phyloP scores from a whole-genome alignment of 495 filamentous ascomycete genomes.

The Tirmania nivea region DNA sequence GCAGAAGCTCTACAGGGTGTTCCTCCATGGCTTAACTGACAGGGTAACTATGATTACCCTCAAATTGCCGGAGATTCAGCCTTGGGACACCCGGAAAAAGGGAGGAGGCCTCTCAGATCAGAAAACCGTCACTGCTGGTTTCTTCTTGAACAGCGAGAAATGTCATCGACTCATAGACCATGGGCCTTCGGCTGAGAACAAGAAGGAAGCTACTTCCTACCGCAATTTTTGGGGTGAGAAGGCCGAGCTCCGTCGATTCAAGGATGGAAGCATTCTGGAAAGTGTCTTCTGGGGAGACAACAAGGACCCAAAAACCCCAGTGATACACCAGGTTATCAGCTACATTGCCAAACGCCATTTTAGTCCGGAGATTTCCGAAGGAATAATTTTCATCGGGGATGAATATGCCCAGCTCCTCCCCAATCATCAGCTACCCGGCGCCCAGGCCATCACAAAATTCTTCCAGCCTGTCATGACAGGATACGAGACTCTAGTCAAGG shows the following conservation, averaged over 20 bases:
- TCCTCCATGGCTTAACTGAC: conserved; percentile 51
- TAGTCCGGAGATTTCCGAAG: conserved; percentile 26
- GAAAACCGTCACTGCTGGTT: conserved; percentile 25
- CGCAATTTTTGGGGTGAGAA: conserved; percentile 60
- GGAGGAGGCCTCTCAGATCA: neutral
- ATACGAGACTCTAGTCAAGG: conserved; percentile 48
- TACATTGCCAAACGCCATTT: conserved; percentile 52
- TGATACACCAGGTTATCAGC: conserved; percentile 57
- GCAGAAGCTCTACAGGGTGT: conserved; percentile 34
- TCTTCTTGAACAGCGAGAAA: conserved; percentile 50
- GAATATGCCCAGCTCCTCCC: conserved; percentile 36
- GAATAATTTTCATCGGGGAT: conserved; percentile 38
- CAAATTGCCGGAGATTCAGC: conserved; percentile 19
- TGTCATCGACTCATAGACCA: conserved; percentile 56
- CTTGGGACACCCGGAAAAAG: conserved; percentile 20
- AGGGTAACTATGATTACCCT: conserved; percentile 46
- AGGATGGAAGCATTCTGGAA: conserved; percentile 49
- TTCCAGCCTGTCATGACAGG: conserved; percentile 39
- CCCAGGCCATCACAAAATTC: conserved; percentile 21
- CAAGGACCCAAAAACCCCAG: conserved; percentile 33
- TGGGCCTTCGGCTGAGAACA: conserved; percentile 64
- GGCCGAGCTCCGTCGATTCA: conserved; percentile 51
- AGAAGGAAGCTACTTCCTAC: conserved; percentile 41
- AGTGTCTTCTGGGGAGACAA: conserved; percentile 56
- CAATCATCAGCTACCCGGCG: conserved; percentile 17